Base-by-base conservation (phyloP, 2,329 filamentous ascomycete genomes). In the Exophiala mesophila region DNA sequence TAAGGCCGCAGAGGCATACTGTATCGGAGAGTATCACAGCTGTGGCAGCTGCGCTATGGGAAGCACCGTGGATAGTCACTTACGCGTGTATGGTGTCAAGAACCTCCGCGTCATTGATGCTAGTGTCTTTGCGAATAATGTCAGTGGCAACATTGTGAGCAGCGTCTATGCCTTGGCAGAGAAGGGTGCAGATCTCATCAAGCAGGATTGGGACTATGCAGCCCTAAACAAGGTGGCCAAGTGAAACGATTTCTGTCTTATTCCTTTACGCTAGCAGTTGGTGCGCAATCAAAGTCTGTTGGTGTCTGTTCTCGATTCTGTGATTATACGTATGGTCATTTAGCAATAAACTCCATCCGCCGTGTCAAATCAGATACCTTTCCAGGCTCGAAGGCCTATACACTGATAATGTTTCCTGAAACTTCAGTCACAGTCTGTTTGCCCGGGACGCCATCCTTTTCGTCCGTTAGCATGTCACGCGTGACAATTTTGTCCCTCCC, bases 191-290 rank as follows among this genome's bases (percentile, higher is more conserved):
- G 61, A 63, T 45, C 18, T 64, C 39, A 58, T 64, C 44, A 59
- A 56, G 35, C 52, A 57, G 42, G 59, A 62, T 30, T 41, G 45
- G 38, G 45, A 47, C n/a, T 42, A 38, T 39, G 42, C 33, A 12
- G 46, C 35, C 3, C 24, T 44, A 26, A 38, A 39, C 12, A 48
- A 37, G 34, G 34, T 19, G 4, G 34, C 76, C 76, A 48, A 74
- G 77, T 36, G 12, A 78, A 58, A 1, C 81, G 73, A 21, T 61
- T 65, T 47, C 72, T 76, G 6, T 76, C 77, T 2, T 77, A 77
- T 28, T 64, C 62, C 0, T 82, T 62, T n/a, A 12, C 9, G 9
- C 12, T 12, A 28, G 67, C 57, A 28, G 74, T 65, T n/a, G n/a
- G n/a, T n/a, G n/a, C n/a, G n/a, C n/a, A n/a, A n/a, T n/a, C n/a